Evolutionary conservation across 192 early-diverging fungal genomes (phyloP), one percentile per base, ranked within the genome.

Genomic region (Entomortierella beljakovae): DNA sequence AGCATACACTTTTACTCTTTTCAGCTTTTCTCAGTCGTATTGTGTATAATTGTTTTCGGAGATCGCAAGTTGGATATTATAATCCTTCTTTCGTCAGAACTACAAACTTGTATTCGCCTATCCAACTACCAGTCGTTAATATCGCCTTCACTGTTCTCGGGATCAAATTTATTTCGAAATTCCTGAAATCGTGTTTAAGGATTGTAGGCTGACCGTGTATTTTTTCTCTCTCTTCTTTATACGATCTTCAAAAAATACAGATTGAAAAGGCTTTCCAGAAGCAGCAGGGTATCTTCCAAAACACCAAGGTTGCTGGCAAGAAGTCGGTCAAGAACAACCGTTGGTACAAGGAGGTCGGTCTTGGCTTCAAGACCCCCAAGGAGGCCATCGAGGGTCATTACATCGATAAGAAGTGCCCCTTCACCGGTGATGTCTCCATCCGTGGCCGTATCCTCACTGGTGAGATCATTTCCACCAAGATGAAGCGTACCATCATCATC

Each of bases 331-430:
- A 88, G 87, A 91, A 87, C 88, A 61, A 58, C 81, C 94, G 98
- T 74, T 99, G 98, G 98, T 96, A 94, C 93, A 96, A 96, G 90
- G 96, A 98, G 80, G 91, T 99, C 66, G 98, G 98, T 89, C 92
- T 97, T 61, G 98, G 98, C 68, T 98, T 96, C 92, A 98, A 98
- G 93, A 99, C 96, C 84, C 98, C 98, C 80, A 93, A 93, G 84
- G 94, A 96, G 82, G 98, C 97, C 80, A 94, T 97, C 84, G 92
- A 92, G 82, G 98, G 98, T 72, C 90, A 87, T 87, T 99, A 99
- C 91, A 95, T 99, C 64, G 98, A 99, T 90, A 99, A 97, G 91
- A 99, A 99, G 94, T 99, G 98, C 91, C 98, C 98, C 70, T 99
- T 97, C 94, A 95, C 95, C 77, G 91, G 93, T 82, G 90, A 93